Base-by-base conservation (phyloP, 163 green algal species). In the Scenedesmus sp. region DNA sequence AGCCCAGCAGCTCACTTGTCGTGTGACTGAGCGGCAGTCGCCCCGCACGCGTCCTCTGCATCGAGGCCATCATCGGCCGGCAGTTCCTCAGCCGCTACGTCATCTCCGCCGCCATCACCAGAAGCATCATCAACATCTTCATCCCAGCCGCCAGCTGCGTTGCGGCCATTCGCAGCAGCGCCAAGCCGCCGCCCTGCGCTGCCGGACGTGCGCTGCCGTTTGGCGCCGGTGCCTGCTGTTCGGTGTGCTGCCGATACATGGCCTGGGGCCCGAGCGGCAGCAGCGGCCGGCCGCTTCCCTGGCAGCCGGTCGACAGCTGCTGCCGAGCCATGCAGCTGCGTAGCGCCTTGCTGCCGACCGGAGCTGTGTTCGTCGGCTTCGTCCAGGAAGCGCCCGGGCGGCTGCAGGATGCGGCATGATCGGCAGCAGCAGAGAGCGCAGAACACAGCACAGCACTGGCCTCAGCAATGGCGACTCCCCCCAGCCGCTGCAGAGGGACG, bases 21-120 rank as follows among this genome's bases (percentile, higher is more conserved):
- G 20, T 84, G 86, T 33, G 70, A 33, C 13, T 46, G 51, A 0
- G 85, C 83, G 46, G 65, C 84, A 37, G 42, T 90, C 1, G 56
- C 87, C 15, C 56, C 78, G 16, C 87, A 82, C 7, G 42, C 78
- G 68, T 91, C 87, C 61, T 87, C 78, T 30, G 43, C 87, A 81
- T 91, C 87, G 40, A 84, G 42, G 5, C 81, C 86, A 42, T 80
- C 86, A n/a, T 76, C 7, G 15, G 6, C 65, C 65, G 5, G 30
- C 65, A 40, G 1, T 18, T 76, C 65, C 30, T 6, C 65, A 22
- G 30, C 30, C 18, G 65, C 26, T 76, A 22, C 26, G 15, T 24
- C 65, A 37, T 37, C 20, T 30, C 59, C 59, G 2, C 65, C 30
- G 3, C 65, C 56, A 43, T 80, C 56, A 33, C 22, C 56, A 70